These are phyloP conservation scores for Jatropha curcas DNA, from an alignment of 345 rosid species.

Conservation along the genomic window DNA sequence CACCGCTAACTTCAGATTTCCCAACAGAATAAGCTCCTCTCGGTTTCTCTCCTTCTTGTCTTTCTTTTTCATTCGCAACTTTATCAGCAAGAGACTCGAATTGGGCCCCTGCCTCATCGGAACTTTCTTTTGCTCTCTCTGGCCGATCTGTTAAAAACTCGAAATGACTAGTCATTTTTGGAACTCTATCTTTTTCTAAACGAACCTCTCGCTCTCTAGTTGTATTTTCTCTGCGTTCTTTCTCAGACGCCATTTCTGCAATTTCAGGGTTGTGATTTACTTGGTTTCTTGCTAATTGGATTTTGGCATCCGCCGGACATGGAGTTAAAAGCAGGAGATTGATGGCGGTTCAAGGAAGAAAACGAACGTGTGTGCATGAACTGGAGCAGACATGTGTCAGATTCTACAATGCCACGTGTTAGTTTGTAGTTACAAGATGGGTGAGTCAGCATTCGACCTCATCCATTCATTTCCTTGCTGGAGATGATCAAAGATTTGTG, in stretches of 20 bases:
- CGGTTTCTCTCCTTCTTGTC: not conserved
- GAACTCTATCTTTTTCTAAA: slow-evolving; percentile 59
- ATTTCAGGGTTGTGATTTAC: not conserved
- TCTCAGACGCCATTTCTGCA: slow-evolving; percentile 62
- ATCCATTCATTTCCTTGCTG: not conserved
- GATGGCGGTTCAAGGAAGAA: slow-evolving; percentile 14
- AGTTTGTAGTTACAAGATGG: not conserved
- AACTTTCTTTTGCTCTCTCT: slow-evolving; percentile 13
- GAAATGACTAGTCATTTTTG: slow-evolving; percentile 61
- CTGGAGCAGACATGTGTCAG: slow-evolving; percentile 36
- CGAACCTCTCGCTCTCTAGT: slow-evolving; percentile 42
- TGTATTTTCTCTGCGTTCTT: slow-evolving; percentile 48
- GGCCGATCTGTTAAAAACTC: slow-evolving; percentile 40
- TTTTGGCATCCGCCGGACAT: too few species aligned
- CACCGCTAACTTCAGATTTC: not conserved
- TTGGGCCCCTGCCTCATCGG: not conserved
- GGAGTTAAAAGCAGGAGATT: not conserved
- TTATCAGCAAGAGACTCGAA: slow-evolving; percentile 20
- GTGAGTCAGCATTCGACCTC: slow-evolving; percentile 3
- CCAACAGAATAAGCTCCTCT: not conserved
- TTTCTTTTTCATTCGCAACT: not conserved
- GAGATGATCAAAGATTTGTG: not conserved
- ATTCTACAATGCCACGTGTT: slow-evolving; percentile 32
- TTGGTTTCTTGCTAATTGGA: too few species aligned
- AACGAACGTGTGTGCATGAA: slow-evolving; percentile 24